These are phyloP conservation scores for Fusarium cyanostomum DNA, from an alignment of 2,329 filamentous ascomycete species.

Conservation along the genomic window DNA sequence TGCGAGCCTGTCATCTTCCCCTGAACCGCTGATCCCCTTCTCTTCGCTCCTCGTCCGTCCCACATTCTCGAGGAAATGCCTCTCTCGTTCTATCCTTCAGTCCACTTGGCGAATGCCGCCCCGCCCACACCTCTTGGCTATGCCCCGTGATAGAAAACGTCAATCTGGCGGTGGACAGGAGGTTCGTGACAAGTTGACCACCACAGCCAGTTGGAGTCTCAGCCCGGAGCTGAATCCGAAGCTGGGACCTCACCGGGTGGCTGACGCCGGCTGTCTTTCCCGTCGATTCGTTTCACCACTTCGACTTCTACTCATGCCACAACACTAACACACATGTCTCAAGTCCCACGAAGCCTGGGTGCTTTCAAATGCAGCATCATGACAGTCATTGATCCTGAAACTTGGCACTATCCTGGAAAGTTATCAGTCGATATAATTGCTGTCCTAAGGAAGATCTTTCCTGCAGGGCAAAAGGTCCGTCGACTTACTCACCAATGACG, in stretches of 20 bases:
- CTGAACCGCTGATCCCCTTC: conserved; percentile 33
- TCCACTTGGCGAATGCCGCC: conserved; percentile 35
- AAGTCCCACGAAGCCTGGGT: neutral
- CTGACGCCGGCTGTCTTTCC: conserved; percentile 30
- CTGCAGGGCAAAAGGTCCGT: conserved; percentile 14
- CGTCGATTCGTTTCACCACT: conserved; percentile 32
- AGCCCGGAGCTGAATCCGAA: conserved; percentile 25
- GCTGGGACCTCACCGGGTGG: conserved; percentile 26
- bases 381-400: neutral
- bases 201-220: conserved; percentile 16
- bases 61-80: conserved; percentile 34
- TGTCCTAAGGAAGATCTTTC: conserved; percentile 19
- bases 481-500: conserved; percentile 1
- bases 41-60: conserved; percentile 21
- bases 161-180: conserved; percentile 43
- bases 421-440: neutral
- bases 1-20: conserved; percentile 30
- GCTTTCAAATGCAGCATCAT: neutral
- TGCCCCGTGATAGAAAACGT: conserved; percentile 34
- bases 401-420: too few species aligned
- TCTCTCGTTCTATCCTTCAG: conserved; percentile 21
- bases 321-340: conserved; percentile 8
- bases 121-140: conserved; percentile 30
- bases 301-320: conserved; percentile 18
- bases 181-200: conserved; percentile 7